Evolutionary conservation across 306 rosid genomes (phyloP).

Genomic region (Medicago lupulina): DNA sequence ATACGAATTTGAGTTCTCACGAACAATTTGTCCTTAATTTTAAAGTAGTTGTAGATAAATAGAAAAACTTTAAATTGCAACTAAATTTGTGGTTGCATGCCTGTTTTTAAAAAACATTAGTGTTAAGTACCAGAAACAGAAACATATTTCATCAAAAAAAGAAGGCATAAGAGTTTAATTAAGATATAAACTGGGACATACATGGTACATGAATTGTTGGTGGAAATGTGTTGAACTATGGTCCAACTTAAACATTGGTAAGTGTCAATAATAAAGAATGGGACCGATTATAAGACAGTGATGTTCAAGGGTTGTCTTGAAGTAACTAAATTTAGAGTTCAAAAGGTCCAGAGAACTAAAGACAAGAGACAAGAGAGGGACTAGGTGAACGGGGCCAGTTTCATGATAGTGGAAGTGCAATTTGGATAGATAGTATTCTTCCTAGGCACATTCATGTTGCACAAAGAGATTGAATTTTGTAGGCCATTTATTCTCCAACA

Average conservation of each 20-base stretch:
- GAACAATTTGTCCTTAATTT: too few relatives aligned
- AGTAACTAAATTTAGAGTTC: conserved; percentile 36
- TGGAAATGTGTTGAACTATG: conserved; percentile 30
- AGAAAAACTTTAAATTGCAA: too few relatives aligned
- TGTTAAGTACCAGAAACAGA: too few relatives aligned
- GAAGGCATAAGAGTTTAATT: not conserved
- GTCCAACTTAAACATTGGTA: conserved; percentile 39
- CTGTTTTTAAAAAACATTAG: too few relatives aligned
- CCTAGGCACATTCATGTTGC: conserved; percentile 26
- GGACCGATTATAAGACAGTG: conserved; percentile 43
- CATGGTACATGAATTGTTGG: conserved; percentile 29
- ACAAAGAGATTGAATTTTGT: conserved; percentile 33
- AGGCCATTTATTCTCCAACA: conserved; percentile 38
- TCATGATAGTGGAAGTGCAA: conserved; percentile 41
- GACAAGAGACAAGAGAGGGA: conserved; percentile 42
- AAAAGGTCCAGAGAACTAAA: conserved; percentile 31
- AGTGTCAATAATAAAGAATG: conserved; percentile 42
- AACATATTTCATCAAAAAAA: too few relatives aligned
- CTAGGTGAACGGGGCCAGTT: conserved; percentile 47
- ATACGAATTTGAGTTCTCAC: too few relatives aligned
- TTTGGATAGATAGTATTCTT: conserved; percentile 39
- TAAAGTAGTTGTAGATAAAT: too few relatives aligned
- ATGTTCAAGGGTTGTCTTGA: conserved; percentile 45
- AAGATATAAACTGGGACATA: conserved; percentile 11
- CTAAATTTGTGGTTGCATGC: too few relatives aligned